Base-by-base conservation (phyloP, 169 alveolate species). In the Theileria parva region DNA sequence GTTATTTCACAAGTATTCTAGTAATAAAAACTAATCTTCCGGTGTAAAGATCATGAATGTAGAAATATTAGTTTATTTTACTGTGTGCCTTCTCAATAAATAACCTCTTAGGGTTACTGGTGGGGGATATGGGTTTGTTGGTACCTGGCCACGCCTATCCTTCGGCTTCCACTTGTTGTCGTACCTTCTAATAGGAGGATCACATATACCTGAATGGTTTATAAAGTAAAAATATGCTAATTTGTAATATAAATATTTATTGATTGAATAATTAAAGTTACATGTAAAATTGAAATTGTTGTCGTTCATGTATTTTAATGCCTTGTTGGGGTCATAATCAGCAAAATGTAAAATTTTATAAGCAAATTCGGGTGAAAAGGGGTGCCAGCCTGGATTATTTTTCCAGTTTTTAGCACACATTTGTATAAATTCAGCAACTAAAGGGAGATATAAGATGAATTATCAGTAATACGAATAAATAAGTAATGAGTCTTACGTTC, bases 81-180 rank as follows among this genome's bases (percentile, higher is more conserved):
- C 50, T 23, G 68, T 77, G 57, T 89, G 94, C 70, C 94, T 83
- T 39, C 91, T 81, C 50, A 88, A 75, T 61, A 89, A 57, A 74
- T 89, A 89, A 11, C 91, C 89, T 53, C 94, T 59, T 51, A 89
- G 83, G 25, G 94, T 89, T 27, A 89, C 81, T 13, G 94, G 94
- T 32, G 94, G 89, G 19, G 94, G 94, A 65, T 86, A 86, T 27
- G 94, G 94, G 25, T 76, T 81, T 51, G 91, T 81, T 32, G 95
- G 89, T 66, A 90, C 87, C 80, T 83, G 93, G 4, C 96, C 95
- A 34, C 96, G 68, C 21, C 94, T 80, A 68, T 93, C 96, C 66
- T 92, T 86, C 2, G 96, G 96, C 74, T 91, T 87, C 96, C 96
- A 93, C 76, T 93, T 93, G 89, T 93, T 93, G 63, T 93, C 95